A percentile compares a stretch with the other conserved stretches of the same genome.
phyloP scores from a whole-genome alignment of 1,284 basidiomycete species.

The Malassezia psittaci region DNA sequence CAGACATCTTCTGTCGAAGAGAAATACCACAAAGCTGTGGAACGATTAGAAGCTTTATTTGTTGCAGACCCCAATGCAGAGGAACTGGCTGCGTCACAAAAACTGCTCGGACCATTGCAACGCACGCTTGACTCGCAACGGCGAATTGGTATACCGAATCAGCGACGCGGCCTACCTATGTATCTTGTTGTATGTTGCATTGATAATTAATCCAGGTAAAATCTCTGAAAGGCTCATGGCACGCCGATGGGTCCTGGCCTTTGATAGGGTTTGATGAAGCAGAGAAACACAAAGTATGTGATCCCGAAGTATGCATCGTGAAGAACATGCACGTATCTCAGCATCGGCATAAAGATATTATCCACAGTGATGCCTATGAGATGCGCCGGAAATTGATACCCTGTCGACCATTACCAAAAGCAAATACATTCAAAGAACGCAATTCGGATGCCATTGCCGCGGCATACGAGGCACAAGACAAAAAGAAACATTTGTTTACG shows the following conservation, averaged over 20 bases:
- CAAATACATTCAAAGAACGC: background rate
- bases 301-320: slow-evolving; percentile 3
- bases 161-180: slow-evolving; percentile 12
- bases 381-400: slow-evolving; percentile 4
- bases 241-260: slow-evolving; percentile 16
- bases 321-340: slow-evolving; percentile 6
- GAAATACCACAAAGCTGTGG: background rate
- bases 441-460: slow-evolving; percentile 9
- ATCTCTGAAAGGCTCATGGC: slow-evolving; percentile 13
- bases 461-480: slow-evolving; percentile 2
- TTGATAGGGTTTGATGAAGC: slow-evolving; percentile 16
- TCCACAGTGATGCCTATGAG: slow-evolving; percentile 10
- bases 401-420: background rate
- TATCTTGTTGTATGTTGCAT: background rate
- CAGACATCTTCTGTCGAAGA: background rate
- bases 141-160: background rate
- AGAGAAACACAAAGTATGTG: slow-evolving; percentile 5
- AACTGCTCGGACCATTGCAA: background rate
- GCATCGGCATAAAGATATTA: slow-evolving; percentile 8
- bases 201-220: background rate
- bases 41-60: background rate
- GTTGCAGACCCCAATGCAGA: background rate
- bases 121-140: slow-evolving; percentile 4
- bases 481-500: too few species aligned
- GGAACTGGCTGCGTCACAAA: slow-evolving; percentile 2